phyloP scores from a whole-genome alignment of 441 rosid genomes.

The Adansonia grandidieri region DNA sequence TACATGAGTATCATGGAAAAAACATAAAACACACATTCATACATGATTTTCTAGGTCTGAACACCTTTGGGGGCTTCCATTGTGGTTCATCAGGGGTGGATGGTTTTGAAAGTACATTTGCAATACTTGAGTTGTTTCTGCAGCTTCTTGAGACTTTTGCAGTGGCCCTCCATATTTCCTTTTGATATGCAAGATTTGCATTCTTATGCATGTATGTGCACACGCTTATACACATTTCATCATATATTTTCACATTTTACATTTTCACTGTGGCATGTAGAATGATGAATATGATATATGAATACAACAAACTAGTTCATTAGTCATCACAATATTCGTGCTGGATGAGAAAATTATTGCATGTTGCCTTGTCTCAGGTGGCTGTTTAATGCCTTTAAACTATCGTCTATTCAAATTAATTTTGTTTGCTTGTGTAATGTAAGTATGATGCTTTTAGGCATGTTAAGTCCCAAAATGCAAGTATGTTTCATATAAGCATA shows the following conservation, averaged over 20 bases:
- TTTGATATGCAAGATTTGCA: background rate
- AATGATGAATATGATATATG: background rate
- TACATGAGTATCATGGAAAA: background rate
- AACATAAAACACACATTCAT: too few relatives aligned
- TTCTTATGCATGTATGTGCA: background rate
- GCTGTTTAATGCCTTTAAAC: conserved; percentile 5
- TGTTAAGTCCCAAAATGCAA: background rate
- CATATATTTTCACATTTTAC: background rate
- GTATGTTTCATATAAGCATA: conserved; percentile 15
- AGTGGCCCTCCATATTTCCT: background rate
- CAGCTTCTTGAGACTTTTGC: background rate
- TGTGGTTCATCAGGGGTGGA: background rate
- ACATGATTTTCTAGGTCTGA: too few relatives aligned
- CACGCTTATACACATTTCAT: background rate
- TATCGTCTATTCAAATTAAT: background rate
- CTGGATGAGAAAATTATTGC: background rate
- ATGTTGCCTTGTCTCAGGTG: background rate
- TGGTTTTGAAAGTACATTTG: background rate
- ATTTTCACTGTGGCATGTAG: background rate
- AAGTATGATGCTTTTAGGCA: background rate
- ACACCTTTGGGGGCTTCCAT: background rate
- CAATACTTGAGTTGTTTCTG: too few relatives aligned
- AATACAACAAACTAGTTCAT: background rate
- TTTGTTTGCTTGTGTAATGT: background rate
- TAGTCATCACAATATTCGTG: background rate